Evolutionary conservation across 257 asterid genomes (phyloP), one percentile per base, ranked within the genome.

Genomic region (Ocimum tenuiflorum): DNA sequence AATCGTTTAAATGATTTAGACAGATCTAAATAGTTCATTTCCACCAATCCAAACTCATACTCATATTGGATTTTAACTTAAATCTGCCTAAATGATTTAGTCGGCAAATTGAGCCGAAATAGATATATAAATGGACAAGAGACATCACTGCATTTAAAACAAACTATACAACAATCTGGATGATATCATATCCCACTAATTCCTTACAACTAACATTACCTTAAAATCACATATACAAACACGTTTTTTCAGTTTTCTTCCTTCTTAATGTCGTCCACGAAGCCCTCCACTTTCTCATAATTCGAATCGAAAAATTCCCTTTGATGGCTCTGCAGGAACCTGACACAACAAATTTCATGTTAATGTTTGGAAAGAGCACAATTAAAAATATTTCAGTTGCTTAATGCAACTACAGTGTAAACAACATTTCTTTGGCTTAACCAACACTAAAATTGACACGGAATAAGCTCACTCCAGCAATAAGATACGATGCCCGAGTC

Each of bases 291-390:
- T 36, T 60, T 75, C 46, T 54, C 76, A 57, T 77, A 78, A 41
- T 63, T 69, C 3, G 75, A 49, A 6, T 61, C 67, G 53, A 82
- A 84, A 65, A 80, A 80, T 6, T 60, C 52, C 10, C 71, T 52
- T 38, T 78, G 87, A 68, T 82, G 74, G 79, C 70, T 81, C 78
- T 82, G 82, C 54, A 86, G 81, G 64, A 80, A 84, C 82, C 95
- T 86, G 85, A 54, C 53, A 8, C 13, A 2, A 38, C 13, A 10
- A 77, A 15, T n/a, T 17, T 65, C 49, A 36, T 8, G 47, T 17
- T 27, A 6, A n/a, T 41, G 7, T n/a, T 4, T 41, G 24, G 27
- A 24, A 7, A 8, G 2, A 29, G 2, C 10, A 55, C 14, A 29
- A 57, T 24, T 19, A 47, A 70, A 62, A 39, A 3, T 31, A 4